Conservation (phyloP, 2,329 filamentous ascomycete genomes). For the Calonectria pseudoreteaudii region DNA sequence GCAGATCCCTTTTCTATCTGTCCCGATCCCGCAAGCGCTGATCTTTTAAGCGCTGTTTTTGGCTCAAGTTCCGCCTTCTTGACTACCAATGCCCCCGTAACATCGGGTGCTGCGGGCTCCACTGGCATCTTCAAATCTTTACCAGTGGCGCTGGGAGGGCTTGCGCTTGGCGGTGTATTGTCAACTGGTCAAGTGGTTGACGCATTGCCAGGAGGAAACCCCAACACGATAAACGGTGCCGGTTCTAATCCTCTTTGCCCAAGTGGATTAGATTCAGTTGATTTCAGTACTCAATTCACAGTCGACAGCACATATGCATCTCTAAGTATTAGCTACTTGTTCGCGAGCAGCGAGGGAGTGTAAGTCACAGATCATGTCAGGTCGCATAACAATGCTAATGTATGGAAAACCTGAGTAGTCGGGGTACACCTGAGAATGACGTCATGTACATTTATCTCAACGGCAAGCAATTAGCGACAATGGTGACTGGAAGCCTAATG, state of each 20-base stretch:
- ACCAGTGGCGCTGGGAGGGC: not conserved
- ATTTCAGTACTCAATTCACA: not conserved
- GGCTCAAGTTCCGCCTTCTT: not conserved
- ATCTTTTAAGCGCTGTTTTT: not conserved
- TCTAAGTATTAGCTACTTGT: not conserved
- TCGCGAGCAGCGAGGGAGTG: not conserved
- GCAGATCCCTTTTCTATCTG: not conserved
- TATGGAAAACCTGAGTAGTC: not conserved
- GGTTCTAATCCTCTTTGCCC: rapidly evolving
- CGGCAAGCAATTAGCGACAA: not conserved
- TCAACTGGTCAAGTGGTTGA: not conserved
- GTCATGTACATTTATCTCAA: not conserved
- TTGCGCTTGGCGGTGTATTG: not conserved
- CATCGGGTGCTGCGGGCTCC: not conserved
- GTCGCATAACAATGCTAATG: not conserved
- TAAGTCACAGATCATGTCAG: not conserved
- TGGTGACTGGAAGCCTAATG: not conserved
- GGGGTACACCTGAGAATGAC: not conserved
- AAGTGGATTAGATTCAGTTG: not conserved
- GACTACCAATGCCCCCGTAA: rapidly evolving
- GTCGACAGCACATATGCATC: not conserved
- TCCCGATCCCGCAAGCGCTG: not conserved
- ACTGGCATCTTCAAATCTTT: not conserved
- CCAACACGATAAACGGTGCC: not conserved
- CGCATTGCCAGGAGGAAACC: not conserved